Percentiles rank a stretch among this genome's conserved stretches.
Conservation (phyloP, 371 early-diverging fungal genomes). For the Mucor velutinosus region DNA sequence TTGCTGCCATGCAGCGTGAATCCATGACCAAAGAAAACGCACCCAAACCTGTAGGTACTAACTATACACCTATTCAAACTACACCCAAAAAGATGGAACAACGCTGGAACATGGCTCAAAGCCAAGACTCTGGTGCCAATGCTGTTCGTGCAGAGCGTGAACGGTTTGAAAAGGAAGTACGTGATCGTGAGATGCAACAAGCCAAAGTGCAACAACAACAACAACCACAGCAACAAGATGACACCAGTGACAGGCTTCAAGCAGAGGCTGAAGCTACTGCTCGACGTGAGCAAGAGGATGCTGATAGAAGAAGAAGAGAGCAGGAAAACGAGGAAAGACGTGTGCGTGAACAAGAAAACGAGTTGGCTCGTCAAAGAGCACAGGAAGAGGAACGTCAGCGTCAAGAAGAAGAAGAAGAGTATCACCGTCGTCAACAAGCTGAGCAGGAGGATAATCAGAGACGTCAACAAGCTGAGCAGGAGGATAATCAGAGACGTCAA, state of each 20-base stretch:
- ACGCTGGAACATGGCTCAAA: conserved; percentile 39
- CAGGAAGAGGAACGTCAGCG: conserved; percentile 15
- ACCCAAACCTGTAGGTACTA: conserved; percentile 53
- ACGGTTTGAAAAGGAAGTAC: conserved; percentile 51
- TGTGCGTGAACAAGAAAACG: conserved; percentile 18
- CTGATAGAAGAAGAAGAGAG: conserved; percentile 17
- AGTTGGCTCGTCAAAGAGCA: conserved; percentile 2
- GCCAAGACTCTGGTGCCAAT: conserved; percentile 32
- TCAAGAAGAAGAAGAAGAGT: conserved; percentile 27
- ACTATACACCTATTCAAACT: conserved; percentile 46
- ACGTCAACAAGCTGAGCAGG: conserved; percentile 20
- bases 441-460: conserved; percentile 20
- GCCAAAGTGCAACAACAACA: conserved; percentile 21
- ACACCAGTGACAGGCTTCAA: not conserved
- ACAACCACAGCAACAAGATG: conserved; percentile 35
- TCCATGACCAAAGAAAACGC: conserved; percentile 59
- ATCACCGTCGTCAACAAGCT: conserved; percentile 24
- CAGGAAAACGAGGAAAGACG: conserved; percentile 20
- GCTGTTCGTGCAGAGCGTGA: conserved; percentile 55
- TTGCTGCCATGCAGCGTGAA: conserved; percentile 63
- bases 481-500: conserved; percentile 9
- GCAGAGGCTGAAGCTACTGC: conserved; percentile 8
- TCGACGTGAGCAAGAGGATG: conserved; percentile 32
- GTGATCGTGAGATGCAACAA: conserved; percentile 53
- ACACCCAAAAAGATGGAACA: conserved; percentile 46